Evolutionary conservation across 306 rosid genomes (phyloP).

Genomic region (Castanopsis chinensis): DNA sequence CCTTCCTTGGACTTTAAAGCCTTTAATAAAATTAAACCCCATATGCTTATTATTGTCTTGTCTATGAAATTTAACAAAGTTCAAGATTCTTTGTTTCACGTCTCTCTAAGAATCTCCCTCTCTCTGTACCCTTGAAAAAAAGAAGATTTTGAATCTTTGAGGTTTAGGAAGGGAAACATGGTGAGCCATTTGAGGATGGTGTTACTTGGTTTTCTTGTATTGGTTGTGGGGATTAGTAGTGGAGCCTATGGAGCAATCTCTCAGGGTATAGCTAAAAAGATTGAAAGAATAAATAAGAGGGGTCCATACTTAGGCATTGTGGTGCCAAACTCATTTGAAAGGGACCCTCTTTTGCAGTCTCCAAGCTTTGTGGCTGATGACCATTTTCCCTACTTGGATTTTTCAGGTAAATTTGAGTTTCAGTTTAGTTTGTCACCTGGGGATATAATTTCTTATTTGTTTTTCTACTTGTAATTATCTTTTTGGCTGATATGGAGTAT

Average conservation of each 20-base stretch:
- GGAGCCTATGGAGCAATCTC: slow-evolving; percentile 37
- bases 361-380: slow-evolving; percentile 36
- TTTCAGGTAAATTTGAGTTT: slow-evolving; percentile 41
- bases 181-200: slow-evolving; percentile 26
- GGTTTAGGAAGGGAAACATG: slow-evolving; percentile 10
- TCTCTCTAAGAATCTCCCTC: background rate
- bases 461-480: no score
- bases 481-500: no score
- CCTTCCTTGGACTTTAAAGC: no score
- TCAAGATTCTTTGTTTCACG: background rate
- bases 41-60: background rate
- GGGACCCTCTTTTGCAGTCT: slow-evolving; percentile 74
- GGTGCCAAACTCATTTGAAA: slow-evolving; percentile 70
- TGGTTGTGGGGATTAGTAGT: slow-evolving; percentile 33
- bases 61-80: background rate
- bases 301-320: slow-evolving; percentile 77
- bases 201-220: slow-evolving; percentile 19
- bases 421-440: background rate
- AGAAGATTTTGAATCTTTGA: background rate
- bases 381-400: slow-evolving; percentile 48
- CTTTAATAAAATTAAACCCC: background rate
- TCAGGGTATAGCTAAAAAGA: slow-evolving; percentile 25
- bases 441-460: background rate
- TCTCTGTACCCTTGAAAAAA: background rate
- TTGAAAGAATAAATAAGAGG: slow-evolving; percentile 34